Percentiles rank a stretch among this genome's conserved stretches.
Conservation (phyloP, 169 alveolate species). For the Plasmodium relictum region DNA sequence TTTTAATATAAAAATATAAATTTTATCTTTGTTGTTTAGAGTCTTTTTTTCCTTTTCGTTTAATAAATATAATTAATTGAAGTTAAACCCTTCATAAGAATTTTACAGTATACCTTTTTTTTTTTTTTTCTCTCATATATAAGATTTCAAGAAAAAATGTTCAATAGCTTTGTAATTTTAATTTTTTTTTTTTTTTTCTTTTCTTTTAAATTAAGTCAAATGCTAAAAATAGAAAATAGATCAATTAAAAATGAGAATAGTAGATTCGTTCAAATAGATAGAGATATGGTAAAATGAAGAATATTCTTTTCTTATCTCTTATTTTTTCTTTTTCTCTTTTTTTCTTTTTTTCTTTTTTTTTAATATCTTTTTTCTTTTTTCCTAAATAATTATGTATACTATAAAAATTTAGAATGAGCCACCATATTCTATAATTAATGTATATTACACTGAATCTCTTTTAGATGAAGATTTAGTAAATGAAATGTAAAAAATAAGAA, state of each 20-base stretch:
- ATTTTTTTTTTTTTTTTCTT: conserved; percentile 23
- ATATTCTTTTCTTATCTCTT: neutral
- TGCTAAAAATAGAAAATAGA: conserved; percentile 8
- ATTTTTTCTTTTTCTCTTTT: conserved; percentile 6
- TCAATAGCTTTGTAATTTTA: conserved; percentile 19
- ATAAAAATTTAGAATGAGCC: conserved; percentile 49
- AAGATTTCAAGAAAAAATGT: conserved; percentile 26
- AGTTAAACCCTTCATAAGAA: conserved; percentile 37
- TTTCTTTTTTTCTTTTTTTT: no score
- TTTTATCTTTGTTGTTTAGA: no score
- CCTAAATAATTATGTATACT: neutral
- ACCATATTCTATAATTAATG: conserved; percentile 60
- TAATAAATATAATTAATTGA: no score
- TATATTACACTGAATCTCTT: conserved; percentile 44
- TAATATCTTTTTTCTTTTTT: no score
- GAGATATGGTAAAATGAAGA: conserved; percentile 63
- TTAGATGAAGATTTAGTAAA: conserved; percentile 50
- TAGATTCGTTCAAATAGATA: conserved; percentile 54
- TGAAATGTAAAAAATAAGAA: conserved; percentile 45
- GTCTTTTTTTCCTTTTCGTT: no score
- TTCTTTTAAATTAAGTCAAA: conserved; percentile 12
- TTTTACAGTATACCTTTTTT: neutral
- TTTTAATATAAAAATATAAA: no score
- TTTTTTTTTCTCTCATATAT: neutral
- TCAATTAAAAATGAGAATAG: conserved; percentile 10